These are phyloP conservation scores for Neurospora sp. DNA, from an alignment of 495 filamentous ascomycete species.

Conservation along the genomic window DNA sequence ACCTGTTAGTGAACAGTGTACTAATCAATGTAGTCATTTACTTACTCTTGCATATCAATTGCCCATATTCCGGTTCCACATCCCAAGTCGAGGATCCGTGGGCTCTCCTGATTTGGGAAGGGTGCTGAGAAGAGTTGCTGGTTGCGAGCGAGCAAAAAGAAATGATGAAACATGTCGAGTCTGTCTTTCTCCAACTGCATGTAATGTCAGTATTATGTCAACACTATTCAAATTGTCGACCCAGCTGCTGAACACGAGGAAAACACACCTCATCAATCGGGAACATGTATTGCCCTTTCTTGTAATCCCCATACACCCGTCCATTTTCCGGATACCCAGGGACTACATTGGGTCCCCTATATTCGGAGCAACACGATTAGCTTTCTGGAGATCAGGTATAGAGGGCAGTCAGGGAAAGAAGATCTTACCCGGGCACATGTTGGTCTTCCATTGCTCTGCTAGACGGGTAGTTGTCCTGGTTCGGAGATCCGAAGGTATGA, in stretches of 20 bases:
- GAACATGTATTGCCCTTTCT: constrained; percentile 50
- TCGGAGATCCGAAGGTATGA: background rate
- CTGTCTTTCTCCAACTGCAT: constrained; percentile 57
- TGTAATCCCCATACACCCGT: constrained; percentile 33
- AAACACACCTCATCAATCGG: constrained; percentile 49
- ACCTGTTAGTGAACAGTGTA: background rate
- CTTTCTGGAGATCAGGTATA: background rate
- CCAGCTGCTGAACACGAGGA: background rate
- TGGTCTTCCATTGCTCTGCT: background rate
- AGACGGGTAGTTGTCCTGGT: background rate
- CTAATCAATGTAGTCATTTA: constrained; percentile 4
- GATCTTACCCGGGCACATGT: background rate
- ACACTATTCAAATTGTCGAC: background rate
- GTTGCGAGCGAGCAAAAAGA: constrained; percentile 57
- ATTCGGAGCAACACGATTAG: background rate
- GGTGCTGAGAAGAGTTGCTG: constrained; percentile 47
- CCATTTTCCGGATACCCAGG: constrained; percentile 4
- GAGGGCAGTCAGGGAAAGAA: background rate
- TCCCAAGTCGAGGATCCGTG: constrained; percentile 68
- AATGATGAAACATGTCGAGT: constrained; percentile 68
- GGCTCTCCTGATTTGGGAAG: constrained; percentile 24
- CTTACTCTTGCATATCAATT: constrained; percentile 76
- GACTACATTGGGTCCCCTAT: background rate
- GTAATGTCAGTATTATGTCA: constrained; percentile 8
- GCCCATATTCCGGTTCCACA: constrained; percentile 89